Percentiles rank a stretch among this genome's conserved stretches.
These are phyloP conservation scores for Diaporthe nobilis DNA, from an alignment of 2,329 filamentous ascomycete genomes.

Conservation along the genomic window DNA sequence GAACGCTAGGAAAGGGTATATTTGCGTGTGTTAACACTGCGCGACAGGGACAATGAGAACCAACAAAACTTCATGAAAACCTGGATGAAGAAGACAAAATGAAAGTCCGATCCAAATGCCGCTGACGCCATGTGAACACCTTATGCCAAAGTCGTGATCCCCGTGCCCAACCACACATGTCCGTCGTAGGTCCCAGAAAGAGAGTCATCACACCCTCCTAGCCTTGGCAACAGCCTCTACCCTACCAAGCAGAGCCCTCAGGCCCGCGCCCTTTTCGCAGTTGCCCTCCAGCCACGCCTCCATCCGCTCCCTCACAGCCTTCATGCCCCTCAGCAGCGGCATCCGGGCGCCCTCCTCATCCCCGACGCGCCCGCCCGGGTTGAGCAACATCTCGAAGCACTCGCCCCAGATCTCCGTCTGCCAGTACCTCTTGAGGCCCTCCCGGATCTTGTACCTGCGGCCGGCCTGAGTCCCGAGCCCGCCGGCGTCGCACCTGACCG, in stretches of 20 bases:
- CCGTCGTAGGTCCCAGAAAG: background rate
- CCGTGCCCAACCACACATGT: background rate
- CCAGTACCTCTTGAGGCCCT: slow-evolving; percentile 95
- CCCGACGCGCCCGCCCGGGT: slow-evolving; percentile 76
- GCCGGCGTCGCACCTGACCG: slow-evolving; percentile 68
- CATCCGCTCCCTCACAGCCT: slow-evolving; percentile 80
- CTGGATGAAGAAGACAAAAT: slow-evolving; percentile 41
- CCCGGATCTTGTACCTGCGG: slow-evolving; percentile 83
- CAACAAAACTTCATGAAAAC: slow-evolving; percentile 41
- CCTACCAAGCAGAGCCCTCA: slow-evolving; percentile 79
- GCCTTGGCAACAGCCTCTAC: slow-evolving; percentile 66
- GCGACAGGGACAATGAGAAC: slow-evolving; percentile 38
- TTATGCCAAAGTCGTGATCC: slow-evolving; percentile 18
- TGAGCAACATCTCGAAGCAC: slow-evolving; percentile 88
- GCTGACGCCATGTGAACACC: slow-evolving; percentile 33
- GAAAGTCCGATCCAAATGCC: slow-evolving; percentile 33
- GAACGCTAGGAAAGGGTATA: slow-evolving; percentile 45
- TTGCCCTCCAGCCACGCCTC: slow-evolving; percentile 85
- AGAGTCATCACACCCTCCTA: slow-evolving; percentile 46
- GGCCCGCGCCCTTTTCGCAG: slow-evolving; percentile 82
- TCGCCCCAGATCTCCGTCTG: slow-evolving; percentile 91
- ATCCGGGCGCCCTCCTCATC: slow-evolving; percentile 76
- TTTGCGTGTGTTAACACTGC: slow-evolving; percentile 38
- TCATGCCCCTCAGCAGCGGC: slow-evolving; percentile 82
- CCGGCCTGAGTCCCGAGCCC: slow-evolving; percentile 68